Evolutionary conservation across 139 green algal genomes (phyloP).

Genomic region (Pycnococcus provasolii): DNA sequence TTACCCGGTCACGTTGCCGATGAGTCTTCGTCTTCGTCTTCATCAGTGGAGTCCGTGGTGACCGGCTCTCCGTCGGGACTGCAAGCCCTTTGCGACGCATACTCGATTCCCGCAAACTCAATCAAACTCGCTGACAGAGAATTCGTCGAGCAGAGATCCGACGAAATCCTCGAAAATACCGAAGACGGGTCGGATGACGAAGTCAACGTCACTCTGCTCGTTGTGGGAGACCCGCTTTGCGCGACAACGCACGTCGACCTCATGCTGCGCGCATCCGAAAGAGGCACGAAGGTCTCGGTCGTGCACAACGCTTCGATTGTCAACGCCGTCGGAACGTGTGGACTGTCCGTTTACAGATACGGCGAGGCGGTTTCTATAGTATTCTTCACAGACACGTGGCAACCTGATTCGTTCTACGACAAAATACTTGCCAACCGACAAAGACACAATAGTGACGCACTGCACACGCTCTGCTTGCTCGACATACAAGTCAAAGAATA

Average conservation of each 20-base stretch:
- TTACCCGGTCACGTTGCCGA: constrained; percentile 43
- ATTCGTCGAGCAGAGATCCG: constrained; percentile 75
- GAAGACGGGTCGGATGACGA: constrained; percentile 10
- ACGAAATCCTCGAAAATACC: constrained; percentile 73
- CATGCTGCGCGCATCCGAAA: constrained; percentile 58
- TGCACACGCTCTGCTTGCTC: constrained; percentile 93
- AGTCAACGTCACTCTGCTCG: constrained; percentile 82
- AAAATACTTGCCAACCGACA: constrained; percentile 31
- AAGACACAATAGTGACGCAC: constrained; percentile 29
- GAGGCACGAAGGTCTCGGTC: constrained; percentile 60
- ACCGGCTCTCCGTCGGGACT: too few species aligned
- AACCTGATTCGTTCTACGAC: constrained; percentile 75
- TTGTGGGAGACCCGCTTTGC: constrained; percentile 93
- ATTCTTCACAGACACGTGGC: constrained; percentile 95
- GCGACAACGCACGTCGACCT: constrained; percentile 91
- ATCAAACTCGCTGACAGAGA: constrained; percentile 79
- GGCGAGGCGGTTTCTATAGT: constrained; percentile 87
- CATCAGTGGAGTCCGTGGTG: too few species aligned
- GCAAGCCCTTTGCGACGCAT: too few species aligned
- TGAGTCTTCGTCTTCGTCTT: too few species aligned
- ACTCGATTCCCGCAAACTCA: too few species aligned
- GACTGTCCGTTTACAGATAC: constrained; percentile 88
- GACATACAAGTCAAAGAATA: too few species aligned
- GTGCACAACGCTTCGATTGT: constrained; percentile 95
- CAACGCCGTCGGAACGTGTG: constrained; percentile 75